Conservation (phyloP, 2,329 filamentous ascomycete species). For the Talaromyces albobiverticillius region DNA sequence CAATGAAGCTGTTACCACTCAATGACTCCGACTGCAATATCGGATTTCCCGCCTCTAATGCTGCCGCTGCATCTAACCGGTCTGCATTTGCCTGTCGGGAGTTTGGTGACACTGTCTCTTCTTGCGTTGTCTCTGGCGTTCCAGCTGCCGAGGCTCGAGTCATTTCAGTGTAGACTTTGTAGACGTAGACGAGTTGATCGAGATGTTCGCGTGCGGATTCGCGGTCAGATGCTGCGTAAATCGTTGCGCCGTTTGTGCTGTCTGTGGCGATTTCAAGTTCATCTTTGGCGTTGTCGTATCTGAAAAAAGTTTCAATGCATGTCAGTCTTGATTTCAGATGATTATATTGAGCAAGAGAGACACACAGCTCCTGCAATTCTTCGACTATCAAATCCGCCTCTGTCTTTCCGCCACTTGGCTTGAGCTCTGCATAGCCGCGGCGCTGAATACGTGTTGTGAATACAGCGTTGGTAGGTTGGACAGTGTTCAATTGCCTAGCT, state of each 20-base stretch:
- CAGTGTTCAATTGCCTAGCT: not conserved
- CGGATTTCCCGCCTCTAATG: conserved; percentile 3
- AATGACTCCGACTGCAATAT: not conserved
- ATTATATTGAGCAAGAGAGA: not conserved
- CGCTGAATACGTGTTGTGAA: not conserved
- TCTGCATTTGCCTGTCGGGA: conserved; percentile 9
- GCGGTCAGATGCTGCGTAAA: conserved; percentile 47
- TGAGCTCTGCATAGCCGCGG: conserved; percentile 1
- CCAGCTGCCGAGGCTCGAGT: conserved; percentile 2
- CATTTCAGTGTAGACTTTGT: conserved; percentile 31
- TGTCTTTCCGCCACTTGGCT: conserved; percentile 21
- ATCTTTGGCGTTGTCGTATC: conserved; percentile 45
- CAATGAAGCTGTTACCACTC: not conserved
- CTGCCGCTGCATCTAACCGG: conserved; percentile 8
- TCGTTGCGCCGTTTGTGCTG: conserved; percentile 43
- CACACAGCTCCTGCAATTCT: conserved; percentile 36
- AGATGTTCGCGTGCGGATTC: conserved; percentile 46
- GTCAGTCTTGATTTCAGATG: too few relatives aligned
- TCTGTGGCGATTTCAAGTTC: conserved; percentile 51
- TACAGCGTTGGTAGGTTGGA: not conserved
- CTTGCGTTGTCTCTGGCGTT: not conserved
- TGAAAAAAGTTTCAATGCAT: conserved; percentile 7
- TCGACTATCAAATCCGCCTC: conserved; percentile 34
- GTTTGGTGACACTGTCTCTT: conserved; percentile 6
- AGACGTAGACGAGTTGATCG: conserved; percentile 35